Base-by-base conservation (phyloP, 768 basidiomycete genomes). In the Podaxis pistillaris region DNA sequence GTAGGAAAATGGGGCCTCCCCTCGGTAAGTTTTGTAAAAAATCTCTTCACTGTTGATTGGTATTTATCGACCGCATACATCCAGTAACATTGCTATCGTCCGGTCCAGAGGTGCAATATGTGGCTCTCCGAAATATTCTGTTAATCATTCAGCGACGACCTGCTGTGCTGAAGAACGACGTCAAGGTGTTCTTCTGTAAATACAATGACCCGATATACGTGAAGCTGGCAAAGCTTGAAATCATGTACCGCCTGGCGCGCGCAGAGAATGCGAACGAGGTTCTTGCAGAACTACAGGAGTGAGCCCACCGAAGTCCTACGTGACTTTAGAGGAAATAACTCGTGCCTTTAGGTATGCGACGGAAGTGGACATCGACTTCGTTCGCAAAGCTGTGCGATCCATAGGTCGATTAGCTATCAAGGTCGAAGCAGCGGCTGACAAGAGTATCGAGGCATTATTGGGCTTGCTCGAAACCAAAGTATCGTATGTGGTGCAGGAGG, bases 201-300 rank as follows among this genome's bases (percentile, higher is more conserved):
- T 99, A 98, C 75, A 98, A 98, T 73, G 97, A 98, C 70, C 97
- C 97, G 2, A 97, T 98, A 67, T 99, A 98, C 73, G 94, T 98
- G 73, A 98, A 99, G 73, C 83, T 99, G 33, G 96, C 96, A 55
- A 98, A 99, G 69, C 81, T 99, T 57, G 97, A 98, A 75, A 98
- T 98, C 70, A 98, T 99, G 93, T 98, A 98, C 75, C 88, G 97
- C 9, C 82, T 99, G 19, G 94, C 96, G 8, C 86, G 93, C n/a
- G 89, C 94, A 63, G 94, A 95, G 71, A 99, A 98, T 72, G 91
- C 92, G 19, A 83, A 82, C 64, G 94, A 98, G 70, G 95, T 99
- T 0, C 79, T 99, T 13, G 89, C 95, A 36, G 97, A 98, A 75
- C 78, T 99, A 22, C 91, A 96, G 76, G 97, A 98, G 94, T 96